Conservation (phyloP, 495 filamentous ascomycete genomes). For the Friedmanniomyces endolithicus region DNA sequence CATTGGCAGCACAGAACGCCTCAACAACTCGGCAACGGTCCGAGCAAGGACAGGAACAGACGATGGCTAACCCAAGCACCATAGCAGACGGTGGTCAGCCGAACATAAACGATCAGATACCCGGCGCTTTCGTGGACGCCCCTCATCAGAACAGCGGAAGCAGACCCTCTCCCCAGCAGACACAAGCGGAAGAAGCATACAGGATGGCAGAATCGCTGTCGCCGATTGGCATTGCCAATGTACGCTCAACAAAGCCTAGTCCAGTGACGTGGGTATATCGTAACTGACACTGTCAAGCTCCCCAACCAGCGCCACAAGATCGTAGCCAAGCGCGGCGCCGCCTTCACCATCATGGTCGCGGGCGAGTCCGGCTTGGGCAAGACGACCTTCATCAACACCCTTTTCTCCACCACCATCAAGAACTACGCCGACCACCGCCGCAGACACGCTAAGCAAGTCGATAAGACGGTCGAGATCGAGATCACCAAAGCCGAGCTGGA, state of each 20-base stretch:
- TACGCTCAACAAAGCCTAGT: constrained; percentile 50
- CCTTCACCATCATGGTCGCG: constrained; percentile 99
- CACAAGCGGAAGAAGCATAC: constrained; percentile 18
- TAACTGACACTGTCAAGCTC: constrained; percentile 17
- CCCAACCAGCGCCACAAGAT: constrained; percentile 74
- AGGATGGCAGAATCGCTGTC: constrained; percentile 71
- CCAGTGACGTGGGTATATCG: constrained; percentile 41
- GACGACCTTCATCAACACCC: constrained; percentile 99
- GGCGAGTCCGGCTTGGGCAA: constrained; percentile 97
- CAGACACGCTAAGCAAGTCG: constrained; percentile 95
- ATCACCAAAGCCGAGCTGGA: constrained; percentile 99
- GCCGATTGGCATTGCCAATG: constrained; percentile 99
- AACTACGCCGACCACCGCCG: constrained; percentile 99
- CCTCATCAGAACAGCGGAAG: too few species aligned
- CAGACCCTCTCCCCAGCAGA: background rate
- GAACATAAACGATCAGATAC: background rate
- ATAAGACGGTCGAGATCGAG: constrained; percentile 99
- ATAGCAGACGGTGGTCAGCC: background rate
- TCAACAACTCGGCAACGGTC: background rate
- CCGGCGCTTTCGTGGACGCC: constrained; percentile 4
- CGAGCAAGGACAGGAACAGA: background rate
- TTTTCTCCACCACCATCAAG: constrained; percentile 99
- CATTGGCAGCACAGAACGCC: background rate
- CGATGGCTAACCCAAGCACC: background rate
- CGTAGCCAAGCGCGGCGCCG: constrained; percentile 95